Conservation (phyloP, 441 rosid genomes). For the Corymbia citriodora region DNA sequence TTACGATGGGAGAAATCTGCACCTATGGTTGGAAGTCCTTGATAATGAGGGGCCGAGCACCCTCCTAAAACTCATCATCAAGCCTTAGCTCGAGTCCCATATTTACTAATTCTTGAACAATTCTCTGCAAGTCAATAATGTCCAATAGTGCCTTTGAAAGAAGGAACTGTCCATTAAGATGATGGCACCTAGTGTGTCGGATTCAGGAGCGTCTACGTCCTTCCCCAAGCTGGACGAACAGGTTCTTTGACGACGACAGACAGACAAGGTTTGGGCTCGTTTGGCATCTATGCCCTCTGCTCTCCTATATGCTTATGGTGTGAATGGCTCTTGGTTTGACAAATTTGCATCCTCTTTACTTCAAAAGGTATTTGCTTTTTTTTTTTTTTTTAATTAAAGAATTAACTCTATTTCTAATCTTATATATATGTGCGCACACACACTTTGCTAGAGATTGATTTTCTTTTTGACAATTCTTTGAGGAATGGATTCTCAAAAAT, state of each 20-base stretch:
- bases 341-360: background rate
- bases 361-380: background rate
- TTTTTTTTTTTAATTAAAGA: background rate
- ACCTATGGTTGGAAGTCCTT: background rate
- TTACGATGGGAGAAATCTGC: background rate
- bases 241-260: background rate
- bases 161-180: background rate
- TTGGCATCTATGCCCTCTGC: background rate
- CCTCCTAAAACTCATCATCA: background rate
- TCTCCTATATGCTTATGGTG: background rate
- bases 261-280: background rate
- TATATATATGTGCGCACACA: background rate
- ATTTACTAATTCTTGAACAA: background rate
- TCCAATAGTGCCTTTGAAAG: background rate
- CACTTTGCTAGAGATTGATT: background rate
- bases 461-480: background rate
- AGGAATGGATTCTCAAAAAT: background rate
- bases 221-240: background rate
- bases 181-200: background rate
- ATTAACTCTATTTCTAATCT: background rate
- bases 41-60: background rate
- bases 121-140: background rate
- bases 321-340: background rate
- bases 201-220: background rate
- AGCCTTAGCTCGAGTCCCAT: background rate